phyloP scores from a whole-genome alignment of 2,329 filamentous ascomycete species.

The Ophiognomonia clavigignenti-juglandacearum region DNA sequence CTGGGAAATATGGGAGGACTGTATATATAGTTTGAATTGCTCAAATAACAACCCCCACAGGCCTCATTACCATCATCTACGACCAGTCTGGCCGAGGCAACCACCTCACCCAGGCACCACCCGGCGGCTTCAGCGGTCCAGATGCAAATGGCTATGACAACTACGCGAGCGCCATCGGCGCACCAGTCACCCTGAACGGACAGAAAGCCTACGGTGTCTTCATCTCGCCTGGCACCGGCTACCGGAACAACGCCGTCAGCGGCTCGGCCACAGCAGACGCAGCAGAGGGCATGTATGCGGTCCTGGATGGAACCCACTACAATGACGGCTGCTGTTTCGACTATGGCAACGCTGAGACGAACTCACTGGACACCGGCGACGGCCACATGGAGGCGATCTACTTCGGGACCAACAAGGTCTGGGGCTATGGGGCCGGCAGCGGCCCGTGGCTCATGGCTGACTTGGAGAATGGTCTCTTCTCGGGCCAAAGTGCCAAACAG shows the following conservation, averaged over 20 bases:
- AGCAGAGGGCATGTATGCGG: constrained; percentile 56
- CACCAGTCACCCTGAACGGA: constrained; percentile 56
- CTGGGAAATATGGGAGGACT: too few species aligned
- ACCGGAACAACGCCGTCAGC: constrained; percentile 51
- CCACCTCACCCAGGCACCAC: constrained; percentile 58
- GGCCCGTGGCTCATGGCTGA: constrained; percentile 68
- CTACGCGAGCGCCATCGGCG: constrained; percentile 52
- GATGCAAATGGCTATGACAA: constrained; percentile 54
- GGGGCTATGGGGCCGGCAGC: constrained; percentile 51
- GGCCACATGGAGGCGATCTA: constrained; percentile 69
- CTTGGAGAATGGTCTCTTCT: constrained; percentile 63
- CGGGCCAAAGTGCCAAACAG: constrained; percentile 38
- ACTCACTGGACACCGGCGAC: constrained; percentile 47
- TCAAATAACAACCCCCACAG: too few species aligned
- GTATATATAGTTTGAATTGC: too few species aligned
- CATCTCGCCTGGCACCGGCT: constrained; percentile 56
- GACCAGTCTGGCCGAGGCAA: constrained; percentile 60
- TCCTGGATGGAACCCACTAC: constrained; percentile 56
- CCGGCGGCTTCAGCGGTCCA: constrained; percentile 52
- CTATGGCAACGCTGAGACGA: constrained; percentile 54
- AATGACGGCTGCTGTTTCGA: constrained; percentile 54
- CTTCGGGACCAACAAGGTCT: constrained; percentile 49
- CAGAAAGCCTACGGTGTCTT: constrained; percentile 62
- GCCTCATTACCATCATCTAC: constrained; percentile 59
- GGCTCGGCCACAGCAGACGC: constrained; percentile 51